Percentiles rank a stretch among this genome's conserved stretches.
phyloP scores from a whole-genome alignment of 192 early-diverging fungal genomes.

The Podila epicladia region DNA sequence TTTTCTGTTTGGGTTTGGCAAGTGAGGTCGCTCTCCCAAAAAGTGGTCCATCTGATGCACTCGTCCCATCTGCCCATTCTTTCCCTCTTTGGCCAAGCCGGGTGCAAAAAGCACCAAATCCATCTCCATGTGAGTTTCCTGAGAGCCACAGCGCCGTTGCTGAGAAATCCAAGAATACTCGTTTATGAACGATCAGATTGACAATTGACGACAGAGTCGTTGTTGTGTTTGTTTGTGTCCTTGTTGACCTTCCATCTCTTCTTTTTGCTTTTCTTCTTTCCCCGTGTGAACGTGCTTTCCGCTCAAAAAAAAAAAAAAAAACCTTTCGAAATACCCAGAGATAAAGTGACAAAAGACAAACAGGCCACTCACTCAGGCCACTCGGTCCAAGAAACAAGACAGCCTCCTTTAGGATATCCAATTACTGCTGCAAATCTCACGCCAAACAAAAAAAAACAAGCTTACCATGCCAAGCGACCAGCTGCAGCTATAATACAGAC shows the following conservation, averaged over 20 bases:
- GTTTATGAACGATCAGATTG: neutral
- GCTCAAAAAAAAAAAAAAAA: neutral
- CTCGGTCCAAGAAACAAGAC: no score
- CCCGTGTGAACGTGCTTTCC: neutral
- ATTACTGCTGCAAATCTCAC: no score
- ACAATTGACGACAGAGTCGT: neutral
- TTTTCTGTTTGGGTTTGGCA: neutral
- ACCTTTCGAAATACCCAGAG: neutral
- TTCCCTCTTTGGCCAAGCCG: conserved; percentile 4
- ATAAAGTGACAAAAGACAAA: no score
- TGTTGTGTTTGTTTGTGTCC: neutral
- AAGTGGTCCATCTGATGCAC: no score
- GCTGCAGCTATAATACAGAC: conserved; percentile 71
- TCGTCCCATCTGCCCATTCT: neutral
- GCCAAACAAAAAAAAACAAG: neutral
- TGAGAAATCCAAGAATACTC: neutral
- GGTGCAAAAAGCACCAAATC: neutral
- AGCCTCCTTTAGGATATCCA: no score
- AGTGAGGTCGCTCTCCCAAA: no score
- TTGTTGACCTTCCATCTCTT: neutral
- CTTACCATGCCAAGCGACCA: conserved; percentile 73
- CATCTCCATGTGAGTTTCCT: neutral
- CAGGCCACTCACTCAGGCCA: no score
- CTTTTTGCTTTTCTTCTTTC: neutral
- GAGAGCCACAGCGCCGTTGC: no score